Evolutionary conservation across 805 yeast species (phyloP).

Genomic region (Schwanniomyces occidentalis): DNA sequence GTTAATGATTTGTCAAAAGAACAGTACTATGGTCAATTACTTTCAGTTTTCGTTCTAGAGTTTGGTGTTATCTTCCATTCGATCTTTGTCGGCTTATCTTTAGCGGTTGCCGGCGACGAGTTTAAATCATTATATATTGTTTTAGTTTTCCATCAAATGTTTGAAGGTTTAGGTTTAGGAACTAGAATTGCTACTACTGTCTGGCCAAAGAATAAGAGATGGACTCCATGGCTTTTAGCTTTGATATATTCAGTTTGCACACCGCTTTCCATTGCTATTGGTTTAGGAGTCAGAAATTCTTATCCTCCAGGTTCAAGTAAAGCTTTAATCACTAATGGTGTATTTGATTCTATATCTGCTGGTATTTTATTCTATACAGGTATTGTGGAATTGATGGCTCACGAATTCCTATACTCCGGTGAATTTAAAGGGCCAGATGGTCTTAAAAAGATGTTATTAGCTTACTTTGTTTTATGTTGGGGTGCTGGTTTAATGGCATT

Average conservation of each 20-base stretch:
- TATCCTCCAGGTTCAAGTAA: conserved; percentile 60
- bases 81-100: conserved; percentile 32
- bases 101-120: conserved; percentile 32
- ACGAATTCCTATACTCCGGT: conserved; percentile 63
- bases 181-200: conserved; percentile 55
- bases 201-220: conserved; percentile 39
- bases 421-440: conserved; percentile 61
- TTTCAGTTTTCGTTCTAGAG: conserved; percentile 26
- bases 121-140: conserved; percentile 29
- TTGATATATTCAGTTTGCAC: conserved; percentile 55
- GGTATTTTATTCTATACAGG: conserved; percentile 81
- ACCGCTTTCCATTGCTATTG: conserved; percentile 76
- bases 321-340: conserved; percentile 67
- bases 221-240: conserved; percentile 62
- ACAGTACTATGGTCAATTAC: conserved; percentile 54
- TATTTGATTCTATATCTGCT: conserved; percentile 72
- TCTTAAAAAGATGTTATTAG: conserved; percentile 49
- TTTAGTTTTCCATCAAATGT: conserved; percentile 31
- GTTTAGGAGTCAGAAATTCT: conserved; percentile 67
- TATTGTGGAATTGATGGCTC: conserved; percentile 76
- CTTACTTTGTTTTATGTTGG: conserved; percentile 52
- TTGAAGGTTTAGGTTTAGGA: conserved; percentile 35
- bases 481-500: conserved; percentile 79
- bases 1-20: conserved; percentile 37
- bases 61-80: conserved; percentile 36